Base-by-base conservation (phyloP, 371 early-diverging fungal genomes). In the Syncephalis plumigaleata region DNA sequence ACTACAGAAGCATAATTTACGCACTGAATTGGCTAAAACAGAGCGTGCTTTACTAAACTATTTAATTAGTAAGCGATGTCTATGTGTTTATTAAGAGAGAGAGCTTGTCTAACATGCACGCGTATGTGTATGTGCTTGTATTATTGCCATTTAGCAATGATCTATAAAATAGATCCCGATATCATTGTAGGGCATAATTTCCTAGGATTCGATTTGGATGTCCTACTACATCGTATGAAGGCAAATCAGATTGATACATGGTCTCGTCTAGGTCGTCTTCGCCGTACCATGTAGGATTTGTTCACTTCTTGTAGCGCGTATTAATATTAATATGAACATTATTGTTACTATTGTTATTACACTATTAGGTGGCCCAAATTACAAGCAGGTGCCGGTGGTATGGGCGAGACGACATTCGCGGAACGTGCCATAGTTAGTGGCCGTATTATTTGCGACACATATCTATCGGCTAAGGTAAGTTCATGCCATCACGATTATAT, bases 121-220 rank as follows among this genome's bases (percentile, higher is more conserved):
- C n/a, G n/a, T n/a, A n/a, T n/a, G n/a, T n/a, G n/a, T n/a, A n/a
- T n/a, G n/a, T n/a, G n/a, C n/a, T 50, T 9, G 16, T 43, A 18
- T 42, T 51, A 27, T 38, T 39, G 9, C 31, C 37, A 67, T 16
- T 46, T 63, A 54, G 88, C 90, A 3, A 65, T 68, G 16, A 69
- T 97, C 27, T 73, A 81, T 39, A 58, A 66, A 36, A 42, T 58
- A 15, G 98, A 98, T 56, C 97, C 97, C 0, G 98, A 98, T 64
- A 71, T 98, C 1, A 62, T 95, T 46, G 84, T 93, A n/a, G 94
- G 96, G 21, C 98, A 98, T 67, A 95, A 96, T 57, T 84, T 95
- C 65, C 66, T 84, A 46, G 91, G 87, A 8, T 87, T 91, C 55
- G 92, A 87, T 54, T 68, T 98, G 38, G 91, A 91, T 48, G 81